Base-by-base conservation (phyloP, 306 rosid species). In the Rosa rugosa region DNA sequence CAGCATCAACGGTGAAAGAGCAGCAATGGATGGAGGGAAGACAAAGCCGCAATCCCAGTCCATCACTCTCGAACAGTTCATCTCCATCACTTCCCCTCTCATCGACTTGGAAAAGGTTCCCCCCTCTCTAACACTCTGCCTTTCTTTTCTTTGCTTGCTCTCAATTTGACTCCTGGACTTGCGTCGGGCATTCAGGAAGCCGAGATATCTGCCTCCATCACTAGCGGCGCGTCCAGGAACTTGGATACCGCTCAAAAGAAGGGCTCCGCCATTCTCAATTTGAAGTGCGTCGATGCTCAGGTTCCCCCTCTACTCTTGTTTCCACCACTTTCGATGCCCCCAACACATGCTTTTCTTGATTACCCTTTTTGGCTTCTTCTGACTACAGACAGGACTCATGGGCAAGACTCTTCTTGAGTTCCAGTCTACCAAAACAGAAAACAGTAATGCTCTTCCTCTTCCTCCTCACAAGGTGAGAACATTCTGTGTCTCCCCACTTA, bases 241-340 rank as follows among this genome's bases (percentile, higher is more conserved):
- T 82, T 95, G 83, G 98, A 95, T 51, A 83, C 89, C 69, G 97
- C 99, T 71, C 96, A 92, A 72, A 92, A 80, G 88, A 90, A 77
- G 81, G 99, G 99, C 73, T 95, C 97, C 59, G 88, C 94, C 16
- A 92, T 95, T 79, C 96, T 95, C 81, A 95, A 91, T 79, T 84
- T 95, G 87, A 92, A 95, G 84, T 95, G 99, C 77, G 89, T 87
- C 0, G 98, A 95, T 85, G 97, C 90, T 68, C 95, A 93, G 99
- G 99, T 31, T 31, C 0, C 3, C 2, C 2, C 3, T 31, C 3
- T 31, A 31, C 3, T 31, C 2, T 31, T 31, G 34, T 31, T 31
- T 31, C 34, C 34, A 31, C 34, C 34, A 2, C 34, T 31, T 31
- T 31, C 34, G 2, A 31, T 31, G 34, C 34, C 34, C 34, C 34